Conservation (phyloP, 1,284 basidiomycete genomes). For the Retiboletus flavoniger region DNA sequence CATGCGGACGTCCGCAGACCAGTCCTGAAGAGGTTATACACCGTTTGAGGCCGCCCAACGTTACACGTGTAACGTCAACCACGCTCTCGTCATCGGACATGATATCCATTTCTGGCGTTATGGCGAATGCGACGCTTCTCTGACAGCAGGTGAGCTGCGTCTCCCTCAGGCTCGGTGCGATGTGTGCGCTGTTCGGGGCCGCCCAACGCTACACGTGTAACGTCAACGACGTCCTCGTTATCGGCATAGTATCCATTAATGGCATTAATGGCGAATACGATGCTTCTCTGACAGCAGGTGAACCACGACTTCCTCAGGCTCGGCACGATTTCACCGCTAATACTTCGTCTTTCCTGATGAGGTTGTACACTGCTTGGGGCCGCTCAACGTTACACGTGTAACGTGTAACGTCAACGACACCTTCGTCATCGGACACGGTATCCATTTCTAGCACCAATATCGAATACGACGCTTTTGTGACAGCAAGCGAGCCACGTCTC, state of each 20-base stretch:
- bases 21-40: not conserved
- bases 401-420: conserved; percentile 29
- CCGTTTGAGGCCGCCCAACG: conserved; percentile 16
- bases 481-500: not conserved
- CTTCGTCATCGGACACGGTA: conserved; percentile 1
- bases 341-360: not conserved
- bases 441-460: conserved; percentile 1
- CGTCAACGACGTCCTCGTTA: conserved; percentile 16
- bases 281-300: not conserved
- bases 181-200: not conserved
- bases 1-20: not conserved
- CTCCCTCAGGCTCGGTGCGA: not conserved
- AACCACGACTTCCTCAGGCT: conserved; percentile 8
- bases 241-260: conserved; percentile 1
- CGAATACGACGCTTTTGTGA: not conserved
- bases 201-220: conserved; percentile 34
- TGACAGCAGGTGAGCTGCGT: not conserved
- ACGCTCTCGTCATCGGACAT: conserved; percentile 3
- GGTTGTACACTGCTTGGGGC: not conserved
- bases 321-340: not conserved
- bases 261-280: conserved; percentile 11
- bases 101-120: not conserved
- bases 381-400: conserved; percentile 33
- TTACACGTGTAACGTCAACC: conserved; percentile 33
- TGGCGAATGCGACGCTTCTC: conserved; percentile 1